Conservation (phyloP, 176 grass and related monocot genomes). For the Ampelocalamus luodianensis region DNA sequence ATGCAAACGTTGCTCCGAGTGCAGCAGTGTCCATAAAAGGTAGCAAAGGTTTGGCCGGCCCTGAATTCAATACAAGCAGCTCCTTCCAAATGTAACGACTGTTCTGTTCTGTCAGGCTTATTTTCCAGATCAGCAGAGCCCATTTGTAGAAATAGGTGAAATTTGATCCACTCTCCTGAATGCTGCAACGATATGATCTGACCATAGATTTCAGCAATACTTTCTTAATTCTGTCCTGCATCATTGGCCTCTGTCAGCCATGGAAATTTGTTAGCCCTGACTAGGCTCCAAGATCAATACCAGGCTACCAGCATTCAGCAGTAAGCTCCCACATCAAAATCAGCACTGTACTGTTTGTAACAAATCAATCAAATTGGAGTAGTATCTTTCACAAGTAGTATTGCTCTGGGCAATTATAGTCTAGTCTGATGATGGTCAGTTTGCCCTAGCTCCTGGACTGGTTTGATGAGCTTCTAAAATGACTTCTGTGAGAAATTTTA, state of each 20-base stretch:
- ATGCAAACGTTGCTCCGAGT: slow-evolving; percentile 31
- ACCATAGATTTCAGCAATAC: slow-evolving; percentile 38
- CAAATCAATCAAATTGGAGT: background rate
- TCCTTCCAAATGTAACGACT: slow-evolving; percentile 11
- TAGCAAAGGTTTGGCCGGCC: slow-evolving; percentile 17
- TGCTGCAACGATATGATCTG: slow-evolving; percentile 10
- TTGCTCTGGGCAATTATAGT: background rate
- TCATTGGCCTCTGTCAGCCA: slow-evolving; percentile 21
- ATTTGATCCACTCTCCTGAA: slow-evolving; percentile 5
- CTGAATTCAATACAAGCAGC: slow-evolving; percentile 47
- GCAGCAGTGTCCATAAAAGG: slow-evolving; percentile 18
- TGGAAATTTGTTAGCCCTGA: background rate
- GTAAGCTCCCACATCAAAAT: background rate
- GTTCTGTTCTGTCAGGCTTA: slow-evolving; percentile 17
- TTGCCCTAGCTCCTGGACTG: background rate
- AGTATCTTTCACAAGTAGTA: background rate
- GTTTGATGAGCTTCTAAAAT: background rate
- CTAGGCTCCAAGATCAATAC: background rate
- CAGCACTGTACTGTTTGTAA: background rate
- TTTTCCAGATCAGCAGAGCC: slow-evolving; percentile 39
- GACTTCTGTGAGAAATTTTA: background rate
- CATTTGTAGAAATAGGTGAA: slow-evolving; percentile 32
- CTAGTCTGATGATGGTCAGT: background rate
- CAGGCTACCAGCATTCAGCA: background rate
- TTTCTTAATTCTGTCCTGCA: slow-evolving; percentile 16